These are phyloP conservation scores for Bryopsis sp. DNA, from an alignment of 139 green algal species.

Conservation along the genomic window DNA sequence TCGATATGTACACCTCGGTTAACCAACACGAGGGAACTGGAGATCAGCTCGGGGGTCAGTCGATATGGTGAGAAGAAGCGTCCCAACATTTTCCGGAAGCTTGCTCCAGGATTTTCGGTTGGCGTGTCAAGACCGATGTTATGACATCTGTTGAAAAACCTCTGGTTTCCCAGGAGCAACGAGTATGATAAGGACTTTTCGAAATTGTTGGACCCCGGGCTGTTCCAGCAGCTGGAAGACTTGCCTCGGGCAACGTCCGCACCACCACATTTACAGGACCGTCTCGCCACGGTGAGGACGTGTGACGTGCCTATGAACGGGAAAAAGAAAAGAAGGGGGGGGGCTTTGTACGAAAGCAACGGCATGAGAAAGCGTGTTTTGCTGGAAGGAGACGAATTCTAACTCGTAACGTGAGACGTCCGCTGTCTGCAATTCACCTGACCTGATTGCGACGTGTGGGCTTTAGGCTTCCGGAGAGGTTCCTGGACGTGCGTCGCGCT, in stretches of 20 bases:
- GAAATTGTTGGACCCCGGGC: conserved; percentile 32
- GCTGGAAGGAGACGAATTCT: not conserved
- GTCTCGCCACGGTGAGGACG: conserved; percentile 32
- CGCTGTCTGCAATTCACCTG: not conserved
- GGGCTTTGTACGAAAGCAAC: too few species aligned
- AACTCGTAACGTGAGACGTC: not conserved
- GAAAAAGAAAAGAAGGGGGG: not conserved
- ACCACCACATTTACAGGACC: conserved; percentile 69
- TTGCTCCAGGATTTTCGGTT: not conserved
- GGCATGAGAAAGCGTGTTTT: not conserved
- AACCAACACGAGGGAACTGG: conserved; percentile 2
- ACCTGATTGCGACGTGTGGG: not conserved
- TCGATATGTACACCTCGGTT: conserved; percentile 16
- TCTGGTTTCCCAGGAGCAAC: conserved; percentile 22
- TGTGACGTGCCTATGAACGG: conserved; percentile 6
- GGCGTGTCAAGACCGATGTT: too few species aligned
- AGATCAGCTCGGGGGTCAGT: not conserved
- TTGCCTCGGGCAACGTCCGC: conserved; percentile 67
- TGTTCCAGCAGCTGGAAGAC: conserved; percentile 55
- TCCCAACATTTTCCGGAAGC: not conserved
- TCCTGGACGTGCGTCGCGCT: conserved; percentile 9
- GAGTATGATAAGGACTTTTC: conserved; percentile 46
- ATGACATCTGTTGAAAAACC: too few species aligned
- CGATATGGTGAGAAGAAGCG: not conserved
- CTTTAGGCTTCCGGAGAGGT: conserved; percentile 20